Percentiles rank a stretch among this genome's conserved stretches.
phyloP scores from a whole-genome alignment of 2,329 filamentous ascomycete species.

The Fusarium albidum region DNA sequence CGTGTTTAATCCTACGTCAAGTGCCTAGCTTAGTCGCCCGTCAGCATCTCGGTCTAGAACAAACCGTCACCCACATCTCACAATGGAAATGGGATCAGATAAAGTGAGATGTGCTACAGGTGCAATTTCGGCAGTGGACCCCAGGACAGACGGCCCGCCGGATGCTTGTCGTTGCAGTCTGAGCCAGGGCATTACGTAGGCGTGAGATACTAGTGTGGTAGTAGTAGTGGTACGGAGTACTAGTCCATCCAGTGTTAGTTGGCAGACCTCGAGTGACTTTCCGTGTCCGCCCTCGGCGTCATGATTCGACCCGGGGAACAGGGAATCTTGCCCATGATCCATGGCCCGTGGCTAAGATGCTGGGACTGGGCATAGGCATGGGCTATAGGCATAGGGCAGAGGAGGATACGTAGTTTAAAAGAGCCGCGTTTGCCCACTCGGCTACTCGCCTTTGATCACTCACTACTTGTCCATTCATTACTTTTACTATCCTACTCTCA shows the following conservation, averaged over 20 bases:
- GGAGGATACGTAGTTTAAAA: constrained; percentile 32
- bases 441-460: no score
- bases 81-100: constrained; percentile 32
- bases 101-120: constrained; percentile 28
- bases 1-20: background rate
- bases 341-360: background rate
- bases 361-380: no score
- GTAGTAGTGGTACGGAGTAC: constrained; percentile 5
- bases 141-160: constrained; percentile 17
- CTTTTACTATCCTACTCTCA: background rate
- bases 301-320: constrained; percentile 8
- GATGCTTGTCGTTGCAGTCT: constrained; percentile 19
- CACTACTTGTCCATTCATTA: no score
- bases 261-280: constrained; percentile 3
- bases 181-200: constrained; percentile 18
- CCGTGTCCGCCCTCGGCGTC: constrained; percentile 2
- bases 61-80: constrained; percentile 5
- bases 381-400: background rate
- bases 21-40: background rate
- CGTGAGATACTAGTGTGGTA: constrained; percentile 5
- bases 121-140: constrained; percentile 35
- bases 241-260: constrained; percentile 8
- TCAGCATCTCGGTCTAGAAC: background rate
- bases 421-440: constrained; percentile 22
- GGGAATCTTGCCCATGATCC: background rate